Conservation (phyloP, 768 basidiomycete species). For the Xerocomellus chrysenteron region DNA sequence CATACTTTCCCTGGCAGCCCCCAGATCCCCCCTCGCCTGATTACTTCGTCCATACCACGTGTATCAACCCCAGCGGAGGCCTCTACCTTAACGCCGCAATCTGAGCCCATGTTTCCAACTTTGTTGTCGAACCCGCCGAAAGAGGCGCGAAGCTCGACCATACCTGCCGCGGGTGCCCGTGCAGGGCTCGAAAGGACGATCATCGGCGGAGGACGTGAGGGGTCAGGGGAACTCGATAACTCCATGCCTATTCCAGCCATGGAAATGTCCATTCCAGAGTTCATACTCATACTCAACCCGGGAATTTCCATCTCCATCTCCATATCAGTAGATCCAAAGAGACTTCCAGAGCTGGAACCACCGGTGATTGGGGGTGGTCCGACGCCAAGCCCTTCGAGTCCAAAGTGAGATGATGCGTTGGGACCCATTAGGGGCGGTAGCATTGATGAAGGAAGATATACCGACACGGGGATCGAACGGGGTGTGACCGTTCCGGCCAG, state of each 20-base stretch:
- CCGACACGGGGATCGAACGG: constrained; percentile 63
- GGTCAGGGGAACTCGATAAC: constrained; percentile 33
- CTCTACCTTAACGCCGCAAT: constrained; percentile 27
- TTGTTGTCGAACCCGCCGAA: constrained; percentile 47
- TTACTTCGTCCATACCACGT: constrained; percentile 64
- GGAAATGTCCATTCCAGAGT: constrained; percentile 29
- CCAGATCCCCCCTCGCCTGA: constrained; percentile 68
- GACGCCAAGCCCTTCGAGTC: constrained; percentile 27
- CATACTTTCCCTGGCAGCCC: constrained; percentile 70
- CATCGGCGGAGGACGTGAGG: constrained; percentile 43
- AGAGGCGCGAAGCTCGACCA: constrained; percentile 61
- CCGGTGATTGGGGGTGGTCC: constrained; percentile 22
- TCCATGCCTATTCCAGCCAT: constrained; percentile 31
- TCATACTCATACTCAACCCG: constrained; percentile 36
- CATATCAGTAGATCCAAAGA: constrained; percentile 32
- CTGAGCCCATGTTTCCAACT: constrained; percentile 11
- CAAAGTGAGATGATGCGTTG: constrained; percentile 26
- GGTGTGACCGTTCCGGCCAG: constrained; percentile 50
- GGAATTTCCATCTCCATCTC: constrained; percentile 38
- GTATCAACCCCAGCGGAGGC: constrained; percentile 44
- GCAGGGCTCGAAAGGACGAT: constrained; percentile 70
- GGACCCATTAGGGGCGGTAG: constrained; percentile 21
- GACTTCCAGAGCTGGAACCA: constrained; percentile 26
- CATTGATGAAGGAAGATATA: constrained; percentile 51
- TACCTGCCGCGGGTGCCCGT: constrained; percentile 59